Evolutionary conservation across 1,284 basidiomycete genomes (phyloP).

Genomic region (Clitocybe nebularis): DNA sequence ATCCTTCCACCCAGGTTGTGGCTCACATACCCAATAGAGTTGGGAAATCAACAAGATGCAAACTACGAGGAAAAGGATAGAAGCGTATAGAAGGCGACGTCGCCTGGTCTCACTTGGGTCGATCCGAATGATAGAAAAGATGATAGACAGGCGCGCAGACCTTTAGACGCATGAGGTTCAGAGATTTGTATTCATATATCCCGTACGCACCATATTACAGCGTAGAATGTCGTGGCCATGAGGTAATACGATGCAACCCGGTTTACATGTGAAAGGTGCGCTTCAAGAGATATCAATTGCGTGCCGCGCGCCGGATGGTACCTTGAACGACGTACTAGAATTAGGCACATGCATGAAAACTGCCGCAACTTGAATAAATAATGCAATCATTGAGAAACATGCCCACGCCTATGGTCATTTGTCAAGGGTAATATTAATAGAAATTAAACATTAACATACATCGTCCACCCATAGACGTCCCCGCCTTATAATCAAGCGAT

Average conservation of each 20-base stretch:
- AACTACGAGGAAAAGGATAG: constrained; percentile 28
- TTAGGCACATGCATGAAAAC: constrained; percentile 30
- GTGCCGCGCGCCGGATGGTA: too few species aligned
- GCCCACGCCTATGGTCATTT: constrained; percentile 20
- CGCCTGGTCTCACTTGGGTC: constrained; percentile 27
- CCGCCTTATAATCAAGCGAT: constrained; percentile 31
- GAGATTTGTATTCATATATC: background rate
- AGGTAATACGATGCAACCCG: constrained; percentile 38
- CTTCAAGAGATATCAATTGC: constrained; percentile 1
- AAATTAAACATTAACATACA: constrained; percentile 16
- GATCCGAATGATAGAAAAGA: constrained; percentile 46
- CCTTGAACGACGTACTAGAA: constrained; percentile 17
- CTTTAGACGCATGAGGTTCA: constrained; percentile 15
- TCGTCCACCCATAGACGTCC: constrained; percentile 36
- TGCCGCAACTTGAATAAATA: constrained; percentile 26
- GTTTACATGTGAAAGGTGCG: constrained; percentile 3
- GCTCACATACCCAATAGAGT: constrained; percentile 38
- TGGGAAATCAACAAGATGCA: constrained; percentile 31
- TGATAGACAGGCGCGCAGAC: constrained; percentile 40
- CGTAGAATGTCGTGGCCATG: constrained; percentile 39
- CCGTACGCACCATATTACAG: constrained; percentile 36
- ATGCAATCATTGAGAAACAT: constrained; percentile 18
- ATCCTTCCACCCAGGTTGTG: constrained; percentile 30
- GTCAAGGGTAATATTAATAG: constrained; percentile 10
- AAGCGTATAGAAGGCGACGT: constrained; percentile 25